phyloP scores from a whole-genome alignment of 495 filamentous ascomycete species.

The Aspergillus nanangensis region DNA sequence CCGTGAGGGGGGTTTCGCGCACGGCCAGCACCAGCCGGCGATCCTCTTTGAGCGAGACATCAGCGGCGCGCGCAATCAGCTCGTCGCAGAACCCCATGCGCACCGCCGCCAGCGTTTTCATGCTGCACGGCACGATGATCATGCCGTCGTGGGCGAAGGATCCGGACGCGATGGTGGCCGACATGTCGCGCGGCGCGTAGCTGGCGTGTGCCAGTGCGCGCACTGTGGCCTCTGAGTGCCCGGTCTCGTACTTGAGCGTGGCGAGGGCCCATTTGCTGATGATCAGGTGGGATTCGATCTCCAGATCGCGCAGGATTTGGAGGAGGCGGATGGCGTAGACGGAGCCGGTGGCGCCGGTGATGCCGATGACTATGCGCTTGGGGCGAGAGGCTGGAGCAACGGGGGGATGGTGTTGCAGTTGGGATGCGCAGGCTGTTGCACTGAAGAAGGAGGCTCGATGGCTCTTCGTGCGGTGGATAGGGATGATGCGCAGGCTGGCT shows the following conservation, averaged over 20 bases:
- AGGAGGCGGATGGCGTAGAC: conserved; percentile 32
- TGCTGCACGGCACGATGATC: conserved; percentile 38
- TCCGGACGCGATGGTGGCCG: conserved; percentile 31
- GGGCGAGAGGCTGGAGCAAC: too few relatives aligned
- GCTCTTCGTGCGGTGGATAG: too few relatives aligned
- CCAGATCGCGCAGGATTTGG: conserved; percentile 28
- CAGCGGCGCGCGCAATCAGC: conserved; percentile 41
- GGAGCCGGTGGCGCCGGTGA: conserved; percentile 39
- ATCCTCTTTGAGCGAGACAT: conserved; percentile 44
- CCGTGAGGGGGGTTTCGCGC: conserved; percentile 41
- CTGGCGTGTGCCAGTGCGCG: conserved; percentile 31
- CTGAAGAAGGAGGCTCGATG: too few relatives aligned
- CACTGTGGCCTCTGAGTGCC: conserved; percentile 25
- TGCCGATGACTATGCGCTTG: conserved; percentile 30
- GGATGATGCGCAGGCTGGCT: too few relatives aligned
- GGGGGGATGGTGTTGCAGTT: too few relatives aligned
- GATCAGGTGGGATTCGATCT: conserved; percentile 39
- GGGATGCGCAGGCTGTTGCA: too few relatives aligned
- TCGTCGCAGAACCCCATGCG: conserved; percentile 32
- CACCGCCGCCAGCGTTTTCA: conserved; percentile 36
- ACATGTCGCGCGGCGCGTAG: too few relatives aligned
- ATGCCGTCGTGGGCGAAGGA: conserved; percentile 36
- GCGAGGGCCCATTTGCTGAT: conserved; percentile 40
- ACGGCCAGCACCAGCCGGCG: conserved; percentile 35
- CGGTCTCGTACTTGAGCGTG: conserved; percentile 39